Evolutionary conservation across 177 flowering plant species (phyloP), one percentile per base, ranked within the genome.

Genomic region (Vitis hybrid): DNA sequence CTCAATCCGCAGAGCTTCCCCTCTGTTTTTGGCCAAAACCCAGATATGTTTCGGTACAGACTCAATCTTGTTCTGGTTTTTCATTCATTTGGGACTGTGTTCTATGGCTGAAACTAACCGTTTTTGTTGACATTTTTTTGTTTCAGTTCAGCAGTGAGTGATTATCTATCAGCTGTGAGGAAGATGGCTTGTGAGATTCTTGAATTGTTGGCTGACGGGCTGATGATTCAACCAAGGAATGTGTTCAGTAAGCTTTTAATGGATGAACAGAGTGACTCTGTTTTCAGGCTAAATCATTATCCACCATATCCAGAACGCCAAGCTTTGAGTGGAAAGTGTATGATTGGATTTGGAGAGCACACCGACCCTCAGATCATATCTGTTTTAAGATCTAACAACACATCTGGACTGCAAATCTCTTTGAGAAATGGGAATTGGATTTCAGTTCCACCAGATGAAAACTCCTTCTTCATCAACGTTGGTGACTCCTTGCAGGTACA

Each of bases 401-500:
- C 75, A 10, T 74, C 81, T 19, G 80, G 80, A 10, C 70, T 74
- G 22, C 64, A 77, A 53, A 74, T 77, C 18, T 58, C 57, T 6
- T 10, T 63, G 39, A 71, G 52, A 68, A 78, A 71, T 67, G 80
- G 78, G n/a, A 67, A 9, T 5, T 78, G 80, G 80, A 21, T 75
- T 7, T 78, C 77, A 39, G 75, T 78, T 21, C 75, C 75, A 12
- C 65, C 80, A 45, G 78, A 78, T 55, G 64, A 68, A 33, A 63
- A 59, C 57, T 71, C 80, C 48, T 71, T 78, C 66, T 78, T 74
- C 69, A 49, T 78, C 75, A 74, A 67, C 51, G 80, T 78, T 56
- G 80, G 80, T 55, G 80, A 78, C 62, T 74, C 80, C 39, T 59
- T 78, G 59, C 80, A 78, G 80, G 77, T 78, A 73, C 29, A 19